phyloP scores from a whole-genome alignment of 106 monocot genomes.

The Acanthochlamys bracteata region DNA sequence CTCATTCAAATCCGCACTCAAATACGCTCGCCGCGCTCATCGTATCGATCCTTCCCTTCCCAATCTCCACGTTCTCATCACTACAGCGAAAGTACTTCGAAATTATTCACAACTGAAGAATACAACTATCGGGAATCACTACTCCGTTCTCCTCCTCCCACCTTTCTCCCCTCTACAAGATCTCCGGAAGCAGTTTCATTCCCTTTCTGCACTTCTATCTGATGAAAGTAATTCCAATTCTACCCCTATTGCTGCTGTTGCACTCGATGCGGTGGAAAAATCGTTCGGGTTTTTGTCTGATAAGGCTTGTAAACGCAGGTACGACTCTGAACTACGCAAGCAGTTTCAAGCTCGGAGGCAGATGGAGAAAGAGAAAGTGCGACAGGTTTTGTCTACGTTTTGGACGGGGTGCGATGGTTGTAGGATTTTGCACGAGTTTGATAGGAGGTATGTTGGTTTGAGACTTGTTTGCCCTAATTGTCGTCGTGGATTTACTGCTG shows the following conservation, averaged over 20 bases:
- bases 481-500: constrained; percentile 56
- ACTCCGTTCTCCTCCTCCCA: constrained; percentile 37
- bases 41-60: constrained; percentile 31
- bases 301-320: constrained; percentile 18
- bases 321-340: constrained; percentile 33
- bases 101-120: background rate
- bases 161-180: constrained; percentile 33
- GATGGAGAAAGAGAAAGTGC: background rate
- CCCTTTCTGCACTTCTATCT: constrained; percentile 54
- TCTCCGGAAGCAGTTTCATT: constrained; percentile 43
- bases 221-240: constrained; percentile 24
- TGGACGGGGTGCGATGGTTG: constrained; percentile 70
- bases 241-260: constrained; percentile 35
- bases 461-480: constrained; percentile 71
- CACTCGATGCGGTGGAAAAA: constrained; percentile 50
- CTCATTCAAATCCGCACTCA: constrained; percentile 50
- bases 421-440: constrained; percentile 77
- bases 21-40: constrained; percentile 61
- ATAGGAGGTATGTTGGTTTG: constrained; percentile 51
- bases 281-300: constrained; percentile 62
- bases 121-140: constrained; percentile 29
- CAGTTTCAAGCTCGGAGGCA: background rate
- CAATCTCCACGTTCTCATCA: constrained; percentile 26
- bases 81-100: constrained; percentile 51
- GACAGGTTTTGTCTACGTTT: constrained; percentile 30